phyloP scores from a whole-genome alignment of 2,329 filamentous ascomycete species.

The Trichoderma koningiopsis region DNA sequence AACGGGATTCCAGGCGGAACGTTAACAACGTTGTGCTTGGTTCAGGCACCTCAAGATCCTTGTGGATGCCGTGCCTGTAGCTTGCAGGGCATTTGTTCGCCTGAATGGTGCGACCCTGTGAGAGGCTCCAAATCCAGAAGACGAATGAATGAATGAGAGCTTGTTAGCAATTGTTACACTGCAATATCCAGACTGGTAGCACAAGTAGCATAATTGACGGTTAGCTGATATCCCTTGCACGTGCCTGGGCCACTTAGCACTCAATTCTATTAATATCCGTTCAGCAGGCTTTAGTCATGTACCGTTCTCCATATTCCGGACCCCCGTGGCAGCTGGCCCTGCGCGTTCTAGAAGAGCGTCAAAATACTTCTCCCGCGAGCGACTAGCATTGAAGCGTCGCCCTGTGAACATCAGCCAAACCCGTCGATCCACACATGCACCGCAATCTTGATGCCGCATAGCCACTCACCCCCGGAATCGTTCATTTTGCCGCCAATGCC shows the following conservation, averaged over 20 bases:
- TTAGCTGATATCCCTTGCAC: background rate
- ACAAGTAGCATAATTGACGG: background rate
- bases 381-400: background rate
- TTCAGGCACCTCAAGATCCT: background rate
- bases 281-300: background rate
- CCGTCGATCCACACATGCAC: background rate
- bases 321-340: background rate
- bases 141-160: background rate
- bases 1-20: background rate
- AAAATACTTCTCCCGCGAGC: constrained; percentile 16
- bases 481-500: background rate
- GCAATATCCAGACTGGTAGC: background rate
- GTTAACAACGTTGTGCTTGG: background rate
- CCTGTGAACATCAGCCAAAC: background rate
- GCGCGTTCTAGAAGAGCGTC: constrained; percentile 21
- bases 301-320: background rate
- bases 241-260: background rate
- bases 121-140: background rate
- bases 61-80: background rate
- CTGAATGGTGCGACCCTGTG: background rate
- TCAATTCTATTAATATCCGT: background rate
- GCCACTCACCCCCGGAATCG: background rate
- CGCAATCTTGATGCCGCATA: background rate
- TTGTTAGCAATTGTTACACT: background rate
- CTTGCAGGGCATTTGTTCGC: background rate